Evolutionary conservation across 805 yeast species (phyloP), one percentile per base, ranked within the genome.

Genomic region (Pichia rugopelliculosa): DNA sequence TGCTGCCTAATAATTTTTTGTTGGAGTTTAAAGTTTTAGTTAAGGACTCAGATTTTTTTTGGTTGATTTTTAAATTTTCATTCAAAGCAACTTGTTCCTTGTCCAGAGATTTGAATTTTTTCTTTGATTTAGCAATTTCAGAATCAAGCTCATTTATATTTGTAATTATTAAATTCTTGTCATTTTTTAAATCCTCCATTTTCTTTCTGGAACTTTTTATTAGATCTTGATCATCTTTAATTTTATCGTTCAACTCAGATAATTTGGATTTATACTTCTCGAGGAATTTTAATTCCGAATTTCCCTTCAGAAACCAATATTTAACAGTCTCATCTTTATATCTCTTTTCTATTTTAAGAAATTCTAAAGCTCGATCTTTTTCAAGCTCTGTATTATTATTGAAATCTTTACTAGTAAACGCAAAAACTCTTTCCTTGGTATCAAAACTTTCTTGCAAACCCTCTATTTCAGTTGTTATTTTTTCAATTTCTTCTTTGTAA

Each of bases 361-460:
- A 87, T 21, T 71, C 69, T 36, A 91, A 64, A 0, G 96, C 96
- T 36, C 76, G 80, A 33, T 76, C 76, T 55, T 89, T 84, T 45
- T 77, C 77, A 9, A 61, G 58, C 48, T 87, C 93, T 39, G 18
- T 30, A 30, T 79, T 56, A 42, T 68, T 71, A 11, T 73, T 72
- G 51, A 86, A 80, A 53, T 90, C 96, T 53, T 77, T 79, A 54
- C 82, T 86, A 1, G 89, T 96, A 56, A 88, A 74, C 48, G 80
- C 82, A 56, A 86, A 84, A 50, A 96, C 74, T 50, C 75, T 79
- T 53, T 86, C 87, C 59, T 89, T 90, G 59, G 87, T 96, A 34
- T 78, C 67, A 60, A 96, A 88, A 8, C 79, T 71, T 39, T 86
- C 95, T 59, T 89, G 88, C 52, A 88, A 64, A n/a, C 73, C 77